phyloP scores from a whole-genome alignment of 257 asterid genomes.

The Hygrophila difformis region DNA sequence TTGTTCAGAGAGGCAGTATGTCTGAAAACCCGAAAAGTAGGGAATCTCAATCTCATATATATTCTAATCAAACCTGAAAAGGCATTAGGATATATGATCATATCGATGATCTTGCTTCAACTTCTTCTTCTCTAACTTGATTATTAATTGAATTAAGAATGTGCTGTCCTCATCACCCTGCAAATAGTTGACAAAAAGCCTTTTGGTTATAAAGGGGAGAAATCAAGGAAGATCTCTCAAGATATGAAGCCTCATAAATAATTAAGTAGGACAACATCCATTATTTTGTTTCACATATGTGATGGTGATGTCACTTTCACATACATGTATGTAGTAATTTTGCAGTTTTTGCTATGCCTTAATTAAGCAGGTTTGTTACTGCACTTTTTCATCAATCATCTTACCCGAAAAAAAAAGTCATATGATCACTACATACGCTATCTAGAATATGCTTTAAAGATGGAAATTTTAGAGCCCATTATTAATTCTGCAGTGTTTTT shows the following conservation, averaged over 20 bases:
- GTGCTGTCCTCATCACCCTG: not conserved
- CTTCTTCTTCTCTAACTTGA: not conserved
- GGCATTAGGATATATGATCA: no score
- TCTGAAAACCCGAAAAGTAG: constrained; percentile 11
- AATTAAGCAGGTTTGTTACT: no score
- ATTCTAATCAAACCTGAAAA: constrained; percentile 24
- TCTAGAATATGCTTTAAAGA: no score
- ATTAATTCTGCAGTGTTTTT: no score
- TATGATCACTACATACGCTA: no score
- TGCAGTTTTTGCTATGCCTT: no score
- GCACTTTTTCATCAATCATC: no score
- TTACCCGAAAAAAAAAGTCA: no score
- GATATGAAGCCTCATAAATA: constrained; percentile 8
- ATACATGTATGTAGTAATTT: no score
- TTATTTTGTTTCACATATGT: not conserved
- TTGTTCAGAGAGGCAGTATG: constrained; percentile 19
- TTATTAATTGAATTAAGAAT: not conserved
- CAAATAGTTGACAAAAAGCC: constrained; percentile 6
- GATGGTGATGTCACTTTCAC: no score
- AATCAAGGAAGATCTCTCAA: constrained; percentile 16
- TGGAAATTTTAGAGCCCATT: no score
- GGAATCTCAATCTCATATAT: no score
- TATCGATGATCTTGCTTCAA: constrained; percentile 13
- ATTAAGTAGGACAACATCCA: not conserved
- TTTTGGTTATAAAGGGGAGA: constrained; percentile 9